phyloP scores from a whole-genome alignment of 192 early-diverging fungal species.

The Umbelopsis sp. region DNA sequence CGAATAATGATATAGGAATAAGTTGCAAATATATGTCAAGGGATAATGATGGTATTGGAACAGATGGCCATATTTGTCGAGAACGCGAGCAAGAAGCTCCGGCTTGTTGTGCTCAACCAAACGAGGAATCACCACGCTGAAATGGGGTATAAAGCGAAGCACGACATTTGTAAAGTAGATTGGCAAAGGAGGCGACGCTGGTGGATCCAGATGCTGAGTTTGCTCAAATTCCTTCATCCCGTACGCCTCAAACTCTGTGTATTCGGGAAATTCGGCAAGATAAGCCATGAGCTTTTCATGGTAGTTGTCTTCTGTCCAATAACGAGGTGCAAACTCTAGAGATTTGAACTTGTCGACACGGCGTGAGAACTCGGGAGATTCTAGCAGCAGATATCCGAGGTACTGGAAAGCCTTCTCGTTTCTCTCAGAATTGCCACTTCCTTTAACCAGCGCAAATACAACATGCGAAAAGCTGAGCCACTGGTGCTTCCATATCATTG shows the following conservation, averaged over 20 bases:
- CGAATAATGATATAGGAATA: constrained; percentile 68
- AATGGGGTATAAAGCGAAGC: constrained; percentile 63
- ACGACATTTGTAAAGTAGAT: constrained; percentile 74
- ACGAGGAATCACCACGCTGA: constrained; percentile 68
- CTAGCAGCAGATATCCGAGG: constrained; percentile 56
- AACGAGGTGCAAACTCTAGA: constrained; percentile 62
- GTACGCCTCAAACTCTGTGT: constrained; percentile 72
- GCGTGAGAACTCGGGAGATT: constrained; percentile 48
- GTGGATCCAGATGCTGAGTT: constrained; percentile 56
- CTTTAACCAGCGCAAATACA: constrained; percentile 66
- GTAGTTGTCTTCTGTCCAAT: constrained; percentile 74
- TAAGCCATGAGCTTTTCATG: constrained; percentile 67
- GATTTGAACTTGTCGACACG: constrained; percentile 69
- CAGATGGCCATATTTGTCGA: constrained; percentile 65
- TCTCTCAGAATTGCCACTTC: constrained; percentile 55
- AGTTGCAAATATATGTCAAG: constrained; percentile 67
- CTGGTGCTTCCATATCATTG: constrained; percentile 73
- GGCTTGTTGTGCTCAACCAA: constrained; percentile 69
- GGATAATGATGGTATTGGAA: constrained; percentile 70
- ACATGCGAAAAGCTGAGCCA: constrained; percentile 72
- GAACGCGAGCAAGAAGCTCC: constrained; percentile 58
- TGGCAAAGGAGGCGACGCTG: constrained; percentile 60
- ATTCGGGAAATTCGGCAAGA: constrained; percentile 70
- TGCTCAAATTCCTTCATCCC: constrained; percentile 46
- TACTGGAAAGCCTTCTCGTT: constrained; percentile 49